Evolutionary conservation across 75 land plant genomes (phyloP).

Genomic region (Azolla pinnata): DNA sequence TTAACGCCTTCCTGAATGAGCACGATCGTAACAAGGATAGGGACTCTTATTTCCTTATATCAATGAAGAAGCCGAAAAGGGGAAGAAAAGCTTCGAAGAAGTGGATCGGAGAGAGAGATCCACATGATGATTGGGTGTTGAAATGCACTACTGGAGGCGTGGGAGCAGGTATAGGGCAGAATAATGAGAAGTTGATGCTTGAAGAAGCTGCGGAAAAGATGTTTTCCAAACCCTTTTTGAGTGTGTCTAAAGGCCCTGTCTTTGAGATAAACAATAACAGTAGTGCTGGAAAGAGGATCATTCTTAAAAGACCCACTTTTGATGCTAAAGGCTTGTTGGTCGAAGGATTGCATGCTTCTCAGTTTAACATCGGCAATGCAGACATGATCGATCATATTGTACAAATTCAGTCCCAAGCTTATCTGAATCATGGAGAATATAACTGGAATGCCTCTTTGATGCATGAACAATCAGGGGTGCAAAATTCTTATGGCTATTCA

Average conservation of each 20-base stretch:
- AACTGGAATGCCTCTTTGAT: no score
- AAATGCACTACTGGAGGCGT: slow-evolving; percentile 23
- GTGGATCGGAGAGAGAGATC: slow-evolving; percentile 25
- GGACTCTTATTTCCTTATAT: slow-evolving; percentile 31
- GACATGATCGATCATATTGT: neutral
- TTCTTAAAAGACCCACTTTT: no score
- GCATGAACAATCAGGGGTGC: no score
- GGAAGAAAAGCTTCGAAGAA: slow-evolving; percentile 29
- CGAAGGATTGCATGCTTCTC: no score
- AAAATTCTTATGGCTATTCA: no score
- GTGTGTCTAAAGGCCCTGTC: no score
- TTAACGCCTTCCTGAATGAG: slow-evolving; percentile 33
- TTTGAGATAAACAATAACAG: no score
- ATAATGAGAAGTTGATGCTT: neutral
- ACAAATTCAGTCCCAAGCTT: no score
- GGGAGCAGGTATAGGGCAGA: slow-evolving; percentile 5
- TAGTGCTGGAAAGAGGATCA: no score
- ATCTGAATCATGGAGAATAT: no score
- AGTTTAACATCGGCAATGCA: neutral
- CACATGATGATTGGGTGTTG: slow-evolving; percentile 28
- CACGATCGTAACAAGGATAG: slow-evolving; percentile 36
- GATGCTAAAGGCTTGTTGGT: neutral
- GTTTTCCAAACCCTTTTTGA: no score
- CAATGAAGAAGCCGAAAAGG: slow-evolving; percentile 34
- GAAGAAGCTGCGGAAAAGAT: neutral